These are phyloP conservation scores for Gryganskiella cystojenkinii DNA, from an alignment of 192 early-diverging fungal genomes.

Conservation along the genomic window DNA sequence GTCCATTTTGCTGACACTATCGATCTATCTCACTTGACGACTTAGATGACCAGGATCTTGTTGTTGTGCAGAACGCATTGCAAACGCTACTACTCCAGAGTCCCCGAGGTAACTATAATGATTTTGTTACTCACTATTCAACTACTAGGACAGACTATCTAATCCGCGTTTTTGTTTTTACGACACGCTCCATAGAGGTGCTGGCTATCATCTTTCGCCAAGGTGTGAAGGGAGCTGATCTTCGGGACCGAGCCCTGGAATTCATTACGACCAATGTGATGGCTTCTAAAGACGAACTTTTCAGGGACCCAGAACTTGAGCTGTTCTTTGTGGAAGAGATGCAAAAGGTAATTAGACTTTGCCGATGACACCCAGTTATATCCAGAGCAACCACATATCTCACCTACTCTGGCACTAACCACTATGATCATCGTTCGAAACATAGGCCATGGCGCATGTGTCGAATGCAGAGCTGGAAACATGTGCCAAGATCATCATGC, in stretches of 20 bases:
- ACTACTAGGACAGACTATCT: too few relatives aligned
- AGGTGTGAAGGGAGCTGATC: constrained; percentile 39
- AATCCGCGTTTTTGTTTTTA: background rate
- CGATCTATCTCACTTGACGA: background rate
- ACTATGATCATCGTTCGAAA: too few relatives aligned
- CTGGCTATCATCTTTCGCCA: constrained; percentile 41
- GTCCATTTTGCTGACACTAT: too few relatives aligned
- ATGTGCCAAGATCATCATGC: constrained; percentile 48
- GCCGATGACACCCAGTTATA: too few relatives aligned
- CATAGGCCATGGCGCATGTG: constrained; percentile 42
- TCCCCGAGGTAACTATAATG: constrained; percentile 21
- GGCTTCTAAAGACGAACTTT: constrained; percentile 10
- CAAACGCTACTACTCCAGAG: constrained; percentile 41
- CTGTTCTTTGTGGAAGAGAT: constrained; percentile 39
- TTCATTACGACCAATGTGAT: constrained; percentile 47
- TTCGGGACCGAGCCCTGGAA: constrained; percentile 21
- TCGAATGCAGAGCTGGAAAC: constrained; percentile 33
- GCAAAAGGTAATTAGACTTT: constrained; percentile 51
- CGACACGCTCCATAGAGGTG: constrained; percentile 44
- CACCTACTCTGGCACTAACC: too few relatives aligned
- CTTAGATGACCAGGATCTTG: constrained; percentile 46
- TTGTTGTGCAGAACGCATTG: constrained; percentile 29
- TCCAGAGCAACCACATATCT: too few relatives aligned
- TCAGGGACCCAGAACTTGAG: constrained; percentile 40
- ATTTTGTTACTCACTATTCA: too few relatives aligned